Evolutionary conservation across 2,329 filamentous ascomycete species (phyloP), one percentile per base, ranked within the genome.

Genomic region (Trematosphaeria pertusa): DNA sequence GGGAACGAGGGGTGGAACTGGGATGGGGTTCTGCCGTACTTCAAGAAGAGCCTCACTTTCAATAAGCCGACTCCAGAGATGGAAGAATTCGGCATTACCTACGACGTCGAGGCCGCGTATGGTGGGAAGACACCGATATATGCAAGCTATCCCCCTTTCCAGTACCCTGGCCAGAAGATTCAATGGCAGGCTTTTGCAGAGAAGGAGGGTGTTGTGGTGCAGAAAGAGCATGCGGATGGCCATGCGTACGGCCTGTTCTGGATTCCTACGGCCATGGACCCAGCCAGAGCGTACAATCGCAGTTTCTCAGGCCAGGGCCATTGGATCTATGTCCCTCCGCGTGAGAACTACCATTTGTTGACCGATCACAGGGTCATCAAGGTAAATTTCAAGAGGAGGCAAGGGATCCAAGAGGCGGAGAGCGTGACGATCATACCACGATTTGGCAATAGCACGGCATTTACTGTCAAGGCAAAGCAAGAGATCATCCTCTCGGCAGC

Each of bases 1-100:
- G 50, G 50, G 12, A 11, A 28, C 12, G 46, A 46, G 33, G 82
- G 80, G 1, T 86, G 83, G 83, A 72, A 73, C 2, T 85, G 79
- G 78, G 68, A 80, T 33, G 70, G 70, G 8, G 46, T 79, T 20
- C 43, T 69, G 24, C 69, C 67, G 8, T 71, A 71, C 50, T 71
- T 73, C 48, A 56, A 51, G 49, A 68, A 55, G 37, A 51, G 48
- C 24, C 35, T 34, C 3, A 50, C 41, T 7, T 56, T 50, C 33
- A 48, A 42, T 14, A 28, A 36, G 4, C 46, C 50, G 2, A 14
- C 46, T 11, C 10, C 34, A 20, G 34, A 41, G 9, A 41, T 40
- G 2, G 37, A 47, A 18, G 44, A 47, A 17, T 54, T 48, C 33
- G 48, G 33, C 2, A 54, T 54, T 33, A 56, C 52, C 1, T 56